phyloP scores from a whole-genome alignment of 352 stramenopile genomes.

The Phytopythium ostracodes region DNA sequence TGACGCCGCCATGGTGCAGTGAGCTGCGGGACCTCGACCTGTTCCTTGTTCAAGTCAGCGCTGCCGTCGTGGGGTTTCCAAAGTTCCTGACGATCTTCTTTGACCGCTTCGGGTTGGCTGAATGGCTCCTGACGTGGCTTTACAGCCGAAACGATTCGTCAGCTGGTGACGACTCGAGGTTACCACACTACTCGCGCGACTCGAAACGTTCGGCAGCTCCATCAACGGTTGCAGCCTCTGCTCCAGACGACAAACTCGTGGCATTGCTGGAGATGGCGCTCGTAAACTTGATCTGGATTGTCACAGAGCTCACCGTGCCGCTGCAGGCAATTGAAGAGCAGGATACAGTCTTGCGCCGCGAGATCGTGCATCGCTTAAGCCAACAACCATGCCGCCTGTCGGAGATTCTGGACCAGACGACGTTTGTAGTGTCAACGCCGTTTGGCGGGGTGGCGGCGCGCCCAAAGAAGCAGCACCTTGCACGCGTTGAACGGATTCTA shows the following conservation, averaged over 20 bases:
- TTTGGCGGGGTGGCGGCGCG: constrained; percentile 59
- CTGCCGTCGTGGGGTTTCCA: constrained; percentile 48
- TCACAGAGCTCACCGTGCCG: constrained; percentile 78
- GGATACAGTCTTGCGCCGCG: constrained; percentile 69
- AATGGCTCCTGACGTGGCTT: constrained; percentile 66
- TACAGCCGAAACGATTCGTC: constrained; percentile 37
- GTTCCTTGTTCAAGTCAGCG: constrained; percentile 65
- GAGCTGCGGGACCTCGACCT: constrained; percentile 74
- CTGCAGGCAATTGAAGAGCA: constrained; percentile 52
- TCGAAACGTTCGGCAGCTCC: neutral
- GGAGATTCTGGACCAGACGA: constrained; percentile 75
- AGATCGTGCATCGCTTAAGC: constrained; percentile 85
- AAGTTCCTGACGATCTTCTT: constrained; percentile 82
- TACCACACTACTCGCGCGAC: constrained; percentile 3
- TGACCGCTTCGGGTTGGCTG: constrained; percentile 70
- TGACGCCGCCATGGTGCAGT: constrained; percentile 62
- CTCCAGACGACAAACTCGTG: constrained; percentile 60
- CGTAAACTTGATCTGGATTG: constrained; percentile 81
- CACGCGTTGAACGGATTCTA: constrained; percentile 54
- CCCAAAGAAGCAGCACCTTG: constrained; percentile 65
- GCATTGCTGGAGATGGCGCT: constrained; percentile 74
- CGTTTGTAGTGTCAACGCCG: constrained; percentile 64
- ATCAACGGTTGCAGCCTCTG: neutral
- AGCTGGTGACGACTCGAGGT: constrained; percentile 10
- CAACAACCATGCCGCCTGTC: constrained; percentile 70